Evolutionary conservation across 2,329 filamentous ascomycete species (phyloP), one percentile per base, ranked within the genome.

Genomic region (Mollisia scopiformis): DNA sequence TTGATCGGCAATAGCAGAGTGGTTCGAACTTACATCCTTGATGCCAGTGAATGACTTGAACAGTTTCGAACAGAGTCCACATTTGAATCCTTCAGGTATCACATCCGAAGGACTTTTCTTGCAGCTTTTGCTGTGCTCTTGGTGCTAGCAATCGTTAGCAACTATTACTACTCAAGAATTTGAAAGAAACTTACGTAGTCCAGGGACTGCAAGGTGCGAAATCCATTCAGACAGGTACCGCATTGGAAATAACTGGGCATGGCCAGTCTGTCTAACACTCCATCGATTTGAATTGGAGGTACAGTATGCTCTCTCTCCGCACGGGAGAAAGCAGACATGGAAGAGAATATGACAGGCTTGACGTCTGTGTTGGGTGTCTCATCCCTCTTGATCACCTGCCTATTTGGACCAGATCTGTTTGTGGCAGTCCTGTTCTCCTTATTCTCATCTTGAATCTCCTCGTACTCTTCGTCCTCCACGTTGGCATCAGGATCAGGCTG

Each of bases 71-170:
- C 43, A 47, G 7, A 23, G n/a, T 8, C 56, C 60, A 14, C 60
- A 62, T 25, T 57, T 56, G 52, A 59, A 59, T 14, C 16, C 31
- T 10, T 58, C 43, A 5, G 13, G 31, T 13, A 6, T 16, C 8
- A 23, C 11, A 31, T 41, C 49, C 1, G 28, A 23, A 21, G 49
- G 31, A 14, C 28, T 6, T 19, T 52, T 33, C 28, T 52, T 30
- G n/a, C 49, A 52, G 2, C 4, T 8, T 8, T 28, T 14, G 27
- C 16, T 35, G 28, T 52, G 11, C 28, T 52, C 49, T 30, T 52
- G 49, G n/a, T 52, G 49, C 49, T 52, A 35, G 28, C 6, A n/a
- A 31, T 19, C 5, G n/a, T 52, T 35, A 52, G 28, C 28, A 8
- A 19, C 8, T 7, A 16, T 31, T 13, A n/a, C 4, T 4, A 14